Conservation (phyloP, 83 land plant genomes). For the Picea mariana region DNA sequence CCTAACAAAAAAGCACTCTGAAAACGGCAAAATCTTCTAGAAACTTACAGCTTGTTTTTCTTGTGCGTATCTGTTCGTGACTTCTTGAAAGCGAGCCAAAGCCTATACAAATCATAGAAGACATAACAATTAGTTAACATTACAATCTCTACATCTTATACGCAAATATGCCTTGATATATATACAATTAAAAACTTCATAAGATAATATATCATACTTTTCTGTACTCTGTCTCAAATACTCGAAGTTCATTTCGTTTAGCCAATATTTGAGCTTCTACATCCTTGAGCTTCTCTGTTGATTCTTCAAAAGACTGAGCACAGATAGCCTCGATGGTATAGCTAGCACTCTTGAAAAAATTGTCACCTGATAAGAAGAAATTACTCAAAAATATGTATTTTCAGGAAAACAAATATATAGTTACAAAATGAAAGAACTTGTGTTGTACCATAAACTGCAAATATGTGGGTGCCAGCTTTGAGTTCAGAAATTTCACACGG, state of each 20-base stretch:
- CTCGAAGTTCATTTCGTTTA: slow-evolving; percentile 86
- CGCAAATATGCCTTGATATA: background rate
- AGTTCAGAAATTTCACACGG: slow-evolving; percentile 38
- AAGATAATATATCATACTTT: slow-evolving; percentile 41
- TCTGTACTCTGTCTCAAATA: slow-evolving; percentile 91
- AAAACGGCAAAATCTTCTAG: background rate
- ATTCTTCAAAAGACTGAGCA: slow-evolving; percentile 75
- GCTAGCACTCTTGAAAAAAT: slow-evolving; percentile 93
- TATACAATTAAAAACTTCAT: background rate
- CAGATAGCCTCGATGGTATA: slow-evolving; percentile 93
- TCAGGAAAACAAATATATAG: background rate
- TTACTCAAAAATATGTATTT: background rate
- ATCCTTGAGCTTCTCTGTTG: slow-evolving; percentile 73
- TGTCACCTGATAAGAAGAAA: slow-evolving; percentile 74
- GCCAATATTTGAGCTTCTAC: slow-evolving; percentile 80
- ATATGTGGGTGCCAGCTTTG: slow-evolving; percentile 87
- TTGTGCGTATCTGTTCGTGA: slow-evolving; percentile 72
- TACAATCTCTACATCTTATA: background rate
- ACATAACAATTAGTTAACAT: background rate
- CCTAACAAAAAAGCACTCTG: background rate
- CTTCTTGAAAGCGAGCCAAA: slow-evolving; percentile 83
- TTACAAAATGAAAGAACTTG: background rate
- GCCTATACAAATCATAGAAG: slow-evolving; percentile 54
- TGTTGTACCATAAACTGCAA: slow-evolving; percentile 88
- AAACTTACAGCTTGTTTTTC: slow-evolving; percentile 87